Base-by-base conservation (phyloP, 2,329 filamentous ascomycete genomes). In the Laburnicola sp. region DNA sequence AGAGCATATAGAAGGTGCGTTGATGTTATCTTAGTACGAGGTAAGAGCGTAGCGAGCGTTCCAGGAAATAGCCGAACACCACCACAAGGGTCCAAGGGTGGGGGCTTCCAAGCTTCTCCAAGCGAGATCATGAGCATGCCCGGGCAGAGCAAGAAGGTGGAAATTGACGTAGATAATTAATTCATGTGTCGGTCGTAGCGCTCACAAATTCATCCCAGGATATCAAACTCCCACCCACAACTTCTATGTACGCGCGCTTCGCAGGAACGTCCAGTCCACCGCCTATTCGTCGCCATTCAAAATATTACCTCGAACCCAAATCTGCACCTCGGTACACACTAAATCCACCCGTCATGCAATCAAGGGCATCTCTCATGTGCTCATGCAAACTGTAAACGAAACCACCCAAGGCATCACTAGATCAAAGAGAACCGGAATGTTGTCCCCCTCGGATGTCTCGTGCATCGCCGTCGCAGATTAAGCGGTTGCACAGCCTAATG, bases 401-500 rank as follows among this genome's bases (percentile, higher is more conserved):
- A 50, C 38, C 50, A 35, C 43, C 45, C 44, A 36, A 53, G 38
- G 25, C 39, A 37, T 25, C 42, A 39, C 16, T 22, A 22, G 9
- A 50, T 34, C 25, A 22, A 7, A 7, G n/a, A 31, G 26, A 7
- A 6, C 28, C 28, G 10, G 10, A 10, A 30, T 30, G 28, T 6
- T 6, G 6, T 30, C 28, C 10, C 25, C 23, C 43, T 38, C 23
- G 30, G 7, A n/a, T 7, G 32, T 9, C 34, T 30, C 28, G 6
- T n/a, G 7, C 22, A 39, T 38, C 25, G 36, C 11, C 22, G 31
- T 60, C 51, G 53, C 51, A 55, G 10, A 68, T 65, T 69, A 66
- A 47, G 59, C 41, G 41, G 48, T 34, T 62, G 57, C 56, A 51
- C 52, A 64, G 61, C 63, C 49, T 53, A 57, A 69, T 67, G 68